phyloP scores from a whole-genome alignment of 2,329 filamentous ascomycete genomes.

The Cercospora berteroae region DNA sequence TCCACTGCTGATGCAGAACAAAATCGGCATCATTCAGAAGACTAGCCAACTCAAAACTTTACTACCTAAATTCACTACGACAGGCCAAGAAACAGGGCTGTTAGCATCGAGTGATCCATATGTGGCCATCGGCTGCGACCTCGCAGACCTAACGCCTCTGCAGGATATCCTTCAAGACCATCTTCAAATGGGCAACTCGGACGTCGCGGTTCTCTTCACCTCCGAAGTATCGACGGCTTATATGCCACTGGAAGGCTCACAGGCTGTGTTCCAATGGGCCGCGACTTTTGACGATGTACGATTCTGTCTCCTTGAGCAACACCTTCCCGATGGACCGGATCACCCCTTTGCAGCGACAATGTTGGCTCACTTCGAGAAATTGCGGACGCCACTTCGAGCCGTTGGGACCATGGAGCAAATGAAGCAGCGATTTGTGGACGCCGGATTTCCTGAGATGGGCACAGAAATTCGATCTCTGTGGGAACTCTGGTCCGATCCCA shows the following conservation, averaged over 20 bases:
- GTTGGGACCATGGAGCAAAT: slow-evolving; percentile 66
- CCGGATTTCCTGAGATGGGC: slow-evolving; percentile 61
- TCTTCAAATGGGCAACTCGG: slow-evolving; percentile 57
- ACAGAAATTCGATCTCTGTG: slow-evolving; percentile 69
- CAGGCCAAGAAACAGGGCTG: slow-evolving; percentile 45
- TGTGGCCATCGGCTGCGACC: slow-evolving; percentile 75
- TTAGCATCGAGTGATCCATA: slow-evolving; percentile 69
- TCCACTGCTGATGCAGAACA: slow-evolving; percentile 72
- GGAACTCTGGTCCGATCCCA: slow-evolving; percentile 73
- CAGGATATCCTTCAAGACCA: slow-evolving; percentile 58
- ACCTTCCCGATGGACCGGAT: slow-evolving; percentile 70
- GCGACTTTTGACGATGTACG: slow-evolving; percentile 66
- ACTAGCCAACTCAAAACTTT: slow-evolving; percentile 59
- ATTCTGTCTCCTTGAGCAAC: slow-evolving; percentile 85
- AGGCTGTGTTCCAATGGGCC: slow-evolving; percentile 77
- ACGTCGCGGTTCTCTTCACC: slow-evolving; percentile 66
- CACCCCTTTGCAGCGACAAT: slow-evolving; percentile 87
- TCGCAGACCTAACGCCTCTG: slow-evolving; percentile 65
- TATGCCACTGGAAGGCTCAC: slow-evolving; percentile 72
- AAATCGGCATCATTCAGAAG: slow-evolving; percentile 64
- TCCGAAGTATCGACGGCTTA: slow-evolving; percentile 91
- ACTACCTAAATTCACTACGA: slow-evolving; percentile 41
- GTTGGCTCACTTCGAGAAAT: slow-evolving; percentile 77
- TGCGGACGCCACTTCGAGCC: slow-evolving; percentile 74
- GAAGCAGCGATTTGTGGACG: slow-evolving; percentile 61